Conservation (phyloP, 2,329 filamentous ascomycete genomes). For the Penicillium sp. region DNA sequence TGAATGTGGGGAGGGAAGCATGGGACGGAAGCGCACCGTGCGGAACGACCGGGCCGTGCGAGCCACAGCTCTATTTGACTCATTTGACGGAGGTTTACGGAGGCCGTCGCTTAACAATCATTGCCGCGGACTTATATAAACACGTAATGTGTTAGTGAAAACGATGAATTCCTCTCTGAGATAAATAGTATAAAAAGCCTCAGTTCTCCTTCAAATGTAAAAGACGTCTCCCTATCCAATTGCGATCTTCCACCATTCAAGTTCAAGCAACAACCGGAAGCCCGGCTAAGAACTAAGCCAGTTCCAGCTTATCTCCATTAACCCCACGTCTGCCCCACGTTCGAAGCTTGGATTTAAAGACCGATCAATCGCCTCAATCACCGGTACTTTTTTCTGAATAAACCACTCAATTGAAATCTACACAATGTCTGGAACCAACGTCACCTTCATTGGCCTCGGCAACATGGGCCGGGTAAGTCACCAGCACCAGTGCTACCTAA, state of each 20-base stretch:
- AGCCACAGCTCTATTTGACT: neutral
- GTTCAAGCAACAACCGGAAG: neutral
- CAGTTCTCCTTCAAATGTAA: neutral
- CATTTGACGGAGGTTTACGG: neutral
- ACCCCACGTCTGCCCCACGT: slow-evolving; percentile 3
- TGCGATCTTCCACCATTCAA: neutral
- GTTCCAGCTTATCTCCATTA: neutral
- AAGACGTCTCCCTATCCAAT: neutral
- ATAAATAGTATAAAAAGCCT: neutral
- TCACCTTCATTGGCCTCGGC: slow-evolving; percentile 80
- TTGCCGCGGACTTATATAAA: neutral
- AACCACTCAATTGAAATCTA: neutral
- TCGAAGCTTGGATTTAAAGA: slow-evolving; percentile 1
- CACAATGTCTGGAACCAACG: slow-evolving; percentile 42
- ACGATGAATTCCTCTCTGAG: neutral
- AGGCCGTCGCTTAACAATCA: neutral
- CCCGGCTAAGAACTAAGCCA: slow-evolving; percentile 1
- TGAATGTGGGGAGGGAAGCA: neutral
- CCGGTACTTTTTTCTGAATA: neutral
- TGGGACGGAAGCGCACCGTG: neutral
- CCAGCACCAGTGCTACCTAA: neutral
- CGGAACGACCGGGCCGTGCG: slow-evolving; percentile 3
- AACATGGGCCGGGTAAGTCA: slow-evolving; percentile 78
- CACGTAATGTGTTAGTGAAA: neutral
- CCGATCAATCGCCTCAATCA: neutral